A percentile compares a stretch with the other conserved stretches of the same genome.
phyloP scores from a whole-genome alignment of 176 grass and related monocot species.

The Oryza glumipatula region DNA sequence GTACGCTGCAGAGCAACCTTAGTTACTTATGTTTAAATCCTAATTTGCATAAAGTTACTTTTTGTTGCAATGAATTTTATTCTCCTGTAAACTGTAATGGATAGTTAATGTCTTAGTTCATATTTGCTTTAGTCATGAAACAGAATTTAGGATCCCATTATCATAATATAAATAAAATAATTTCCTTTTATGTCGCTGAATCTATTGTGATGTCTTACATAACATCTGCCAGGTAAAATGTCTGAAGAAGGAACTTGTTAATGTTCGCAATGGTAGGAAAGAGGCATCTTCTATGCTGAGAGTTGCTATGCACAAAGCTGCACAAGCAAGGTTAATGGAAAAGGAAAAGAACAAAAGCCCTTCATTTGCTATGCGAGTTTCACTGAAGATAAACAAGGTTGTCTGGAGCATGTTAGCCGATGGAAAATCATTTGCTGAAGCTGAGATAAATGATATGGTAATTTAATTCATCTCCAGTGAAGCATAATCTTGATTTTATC shows the following conservation, averaged over 20 bases:
- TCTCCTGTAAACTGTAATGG: constrained; percentile 24
- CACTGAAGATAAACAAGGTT: constrained; percentile 78
- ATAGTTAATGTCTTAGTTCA: constrained; percentile 18
- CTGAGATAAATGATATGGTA: constrained; percentile 95
- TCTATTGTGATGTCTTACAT: constrained; percentile 41
- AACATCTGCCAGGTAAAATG: constrained; percentile 64
- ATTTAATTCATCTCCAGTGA: constrained; percentile 41
- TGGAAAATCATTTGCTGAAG: constrained; percentile 93
- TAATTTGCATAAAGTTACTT: constrained; percentile 14
- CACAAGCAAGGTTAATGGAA: constrained; percentile 77
- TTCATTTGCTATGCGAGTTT: constrained; percentile 96
- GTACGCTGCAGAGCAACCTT: constrained; percentile 54
- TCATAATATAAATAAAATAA: constrained; percentile 22
- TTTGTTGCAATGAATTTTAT: constrained; percentile 25
- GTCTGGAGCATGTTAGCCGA: constrained; percentile 94
- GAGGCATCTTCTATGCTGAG: constrained; percentile 80
- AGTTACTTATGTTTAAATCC: constrained; percentile 26
- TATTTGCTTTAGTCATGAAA: constrained; percentile 26
- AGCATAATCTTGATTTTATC: constrained; percentile 40
- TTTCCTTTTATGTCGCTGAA: constrained; percentile 5
- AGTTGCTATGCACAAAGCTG: constrained; percentile 80
- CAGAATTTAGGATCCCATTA: constrained; percentile 23
- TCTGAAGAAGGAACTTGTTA: constrained; percentile 75
- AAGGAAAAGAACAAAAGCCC: constrained; percentile 99
- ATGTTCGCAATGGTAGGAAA: constrained; percentile 61